Evolutionary conservation across 169 alveolate species (phyloP).

Genomic region (Plasmodium malariae): DNA sequence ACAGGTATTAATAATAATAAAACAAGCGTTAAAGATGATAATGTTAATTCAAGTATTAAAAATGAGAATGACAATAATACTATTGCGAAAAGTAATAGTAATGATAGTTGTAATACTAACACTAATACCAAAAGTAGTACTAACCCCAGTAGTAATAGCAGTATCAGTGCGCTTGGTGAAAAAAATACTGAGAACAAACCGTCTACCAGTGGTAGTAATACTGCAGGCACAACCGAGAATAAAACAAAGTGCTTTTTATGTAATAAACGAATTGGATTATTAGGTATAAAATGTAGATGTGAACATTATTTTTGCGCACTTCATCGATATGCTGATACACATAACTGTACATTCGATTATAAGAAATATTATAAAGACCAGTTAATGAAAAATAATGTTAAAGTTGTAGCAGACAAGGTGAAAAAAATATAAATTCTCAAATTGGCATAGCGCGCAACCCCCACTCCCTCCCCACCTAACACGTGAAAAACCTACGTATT

Average conservation of each 20-base stretch:
- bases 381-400: conserved; percentile 90
- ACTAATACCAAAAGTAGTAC: not conserved
- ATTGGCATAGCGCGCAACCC: conserved; percentile 27
- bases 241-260: conserved; percentile 91
- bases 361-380: conserved; percentile 89
- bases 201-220: not conserved
- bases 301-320: conserved; percentile 91
- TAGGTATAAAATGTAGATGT: conserved; percentile 95
- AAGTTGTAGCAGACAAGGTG: conserved; percentile 93
- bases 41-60: not conserved
- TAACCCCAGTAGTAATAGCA: not conserved
- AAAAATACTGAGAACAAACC: conserved; percentile 4
- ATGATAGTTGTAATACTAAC: not conserved
- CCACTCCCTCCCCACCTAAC: no score
- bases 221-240: conserved; percentile 27
- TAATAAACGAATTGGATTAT: conserved; percentile 91
- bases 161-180: not conserved
- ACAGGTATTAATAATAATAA: not conserved
- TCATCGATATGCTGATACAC: conserved; percentile 95
- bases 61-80: conserved; percentile 16
- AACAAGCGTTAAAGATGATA: not conserved
- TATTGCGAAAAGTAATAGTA: not conserved
- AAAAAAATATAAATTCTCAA: conserved; percentile 84
- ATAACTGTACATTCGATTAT: conserved; percentile 94
- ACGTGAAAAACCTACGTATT: no score